phyloP scores from a whole-genome alignment of 495 filamentous ascomycete species.

The Haplographium delicatum region DNA sequence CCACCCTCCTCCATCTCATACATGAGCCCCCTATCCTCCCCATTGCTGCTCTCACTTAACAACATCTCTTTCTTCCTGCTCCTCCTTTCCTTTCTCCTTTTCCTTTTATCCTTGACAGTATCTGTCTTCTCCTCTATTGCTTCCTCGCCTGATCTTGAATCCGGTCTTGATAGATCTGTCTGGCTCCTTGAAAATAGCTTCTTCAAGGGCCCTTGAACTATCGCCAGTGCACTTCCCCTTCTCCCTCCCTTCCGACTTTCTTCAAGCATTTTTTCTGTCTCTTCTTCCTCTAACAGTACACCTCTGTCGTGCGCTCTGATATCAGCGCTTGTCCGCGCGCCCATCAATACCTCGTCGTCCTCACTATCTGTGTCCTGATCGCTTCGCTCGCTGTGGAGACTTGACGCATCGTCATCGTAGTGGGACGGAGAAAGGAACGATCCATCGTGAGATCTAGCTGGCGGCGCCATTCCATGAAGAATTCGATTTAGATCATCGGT shows the following conservation, averaged over 20 bases:
- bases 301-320: conserved; percentile 64
- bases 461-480: background rate
- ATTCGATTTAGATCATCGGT: background rate
- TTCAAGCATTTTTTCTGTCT: conserved; percentile 71
- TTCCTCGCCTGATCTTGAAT: background rate
- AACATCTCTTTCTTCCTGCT: conserved; percentile 41
- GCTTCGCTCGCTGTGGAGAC: conserved; percentile 55
- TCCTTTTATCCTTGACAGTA: conserved; percentile 29
- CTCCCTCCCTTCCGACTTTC: conserved; percentile 40
- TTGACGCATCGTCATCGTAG: conserved; percentile 65
- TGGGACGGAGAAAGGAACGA: conserved; percentile 49
- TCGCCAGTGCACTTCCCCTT: conserved; percentile 19
- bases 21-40: conserved; percentile 72
- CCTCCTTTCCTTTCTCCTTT: conserved; percentile 28
- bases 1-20: conserved; percentile 85
- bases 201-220: conserved; percentile 33
- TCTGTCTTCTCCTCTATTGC: conserved; percentile 54
- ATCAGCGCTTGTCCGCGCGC: conserved; percentile 64
- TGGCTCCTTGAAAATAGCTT: conserved; percentile 29
- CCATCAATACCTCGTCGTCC: conserved; percentile 61
- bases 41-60: conserved; percentile 43
- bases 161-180: conserved; percentile 8
- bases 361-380: conserved; percentile 75
- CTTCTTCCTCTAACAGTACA: conserved; percentile 85
- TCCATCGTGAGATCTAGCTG: background rate